Conservation (phyloP, 2,329 filamentous ascomycete genomes). For the Alternaria sp. region DNA sequence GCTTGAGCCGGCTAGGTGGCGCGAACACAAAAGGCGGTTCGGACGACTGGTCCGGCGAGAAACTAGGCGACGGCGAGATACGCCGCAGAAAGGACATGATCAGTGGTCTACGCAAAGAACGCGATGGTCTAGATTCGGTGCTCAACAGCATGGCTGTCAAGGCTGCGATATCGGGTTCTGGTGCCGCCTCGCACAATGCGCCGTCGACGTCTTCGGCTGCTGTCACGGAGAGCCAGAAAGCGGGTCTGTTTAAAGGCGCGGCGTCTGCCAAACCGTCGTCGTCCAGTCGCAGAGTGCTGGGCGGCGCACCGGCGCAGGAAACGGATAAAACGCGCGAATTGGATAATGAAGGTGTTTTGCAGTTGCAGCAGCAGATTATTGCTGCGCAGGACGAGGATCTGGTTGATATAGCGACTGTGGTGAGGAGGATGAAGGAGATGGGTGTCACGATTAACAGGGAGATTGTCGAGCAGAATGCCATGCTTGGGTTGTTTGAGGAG, state of each 20-base stretch:
- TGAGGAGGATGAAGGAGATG: constrained; percentile 78
- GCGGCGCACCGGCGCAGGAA: constrained; percentile 76
- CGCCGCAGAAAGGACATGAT: constrained; percentile 75
- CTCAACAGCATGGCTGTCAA: constrained; percentile 69
- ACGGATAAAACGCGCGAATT: constrained; percentile 79
- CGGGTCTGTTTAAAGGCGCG: constrained; percentile 45
- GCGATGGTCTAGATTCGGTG: constrained; percentile 77
- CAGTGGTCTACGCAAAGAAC: constrained; percentile 73
- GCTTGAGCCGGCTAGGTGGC: constrained; percentile 57
- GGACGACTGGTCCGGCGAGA: constrained; percentile 55
- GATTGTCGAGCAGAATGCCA: constrained; percentile 74
- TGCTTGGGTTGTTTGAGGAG: constrained; percentile 72
- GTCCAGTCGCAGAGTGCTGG: constrained; percentile 71
- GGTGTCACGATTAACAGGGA: constrained; percentile 78
- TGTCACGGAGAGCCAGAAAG: constrained; percentile 47
- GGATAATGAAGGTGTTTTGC: constrained; percentile 77
- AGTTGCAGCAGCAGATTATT: constrained; percentile 78
- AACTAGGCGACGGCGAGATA: constrained; percentile 77
- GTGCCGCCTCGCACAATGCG: constrained; percentile 31
- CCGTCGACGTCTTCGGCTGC: constrained; percentile 44
- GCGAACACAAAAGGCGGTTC: constrained; percentile 19
- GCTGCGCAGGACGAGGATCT: constrained; percentile 77
- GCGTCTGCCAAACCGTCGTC: background rate
- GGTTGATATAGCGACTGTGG: constrained; percentile 71
- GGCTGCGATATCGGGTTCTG: constrained; percentile 53